Base-by-base conservation (phyloP, 257 asterid genomes). In the Echites panduratus region DNA sequence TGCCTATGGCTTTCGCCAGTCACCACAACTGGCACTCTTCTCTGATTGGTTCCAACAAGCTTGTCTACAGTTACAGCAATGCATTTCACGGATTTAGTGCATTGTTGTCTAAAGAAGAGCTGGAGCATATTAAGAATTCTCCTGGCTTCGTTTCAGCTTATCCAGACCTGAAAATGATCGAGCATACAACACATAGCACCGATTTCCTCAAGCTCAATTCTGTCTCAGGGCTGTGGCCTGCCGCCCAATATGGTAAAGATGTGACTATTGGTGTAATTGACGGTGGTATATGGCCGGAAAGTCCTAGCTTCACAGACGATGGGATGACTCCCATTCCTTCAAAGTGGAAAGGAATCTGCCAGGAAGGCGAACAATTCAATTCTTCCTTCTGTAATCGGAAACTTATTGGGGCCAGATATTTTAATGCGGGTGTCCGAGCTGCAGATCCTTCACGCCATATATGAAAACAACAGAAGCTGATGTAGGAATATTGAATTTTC, bases 281-380 rank as follows among this genome's bases (percentile, higher is more conserved):
- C 35, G 24, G 38, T 19, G 66, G 66, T 11, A 59, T 59, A n/a
- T 59, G 66, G 66, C 66, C 66, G 0, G 35, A n/a, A 11, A n/a
- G 16, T n/a, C 6, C 27, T 0, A 59, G 66, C 32, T 59, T 59
- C 14, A 59, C 24, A 11, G 66, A 59, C 14, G 16, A 59, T 59
- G 66, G 66, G 24, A n/a, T 59, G 13, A 26, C 35, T 32, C 70
- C 45, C 1, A 68, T 90, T 53, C 96, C 90, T 0, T 53, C 83
- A 0, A 87, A 70, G 48, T 90, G 96, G 92, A 85, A 73, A 65
- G 96, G 96, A 7, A 70, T 29, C 0, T 67, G 71, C 5, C 41
- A 45, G n/a, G 57, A 45, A 43, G 71, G 71, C 0, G 22, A 44
- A 0, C 82, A 81, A 5, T 89, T 89, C 70, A 83, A 84, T 69